Evolutionary conservation across 768 basidiomycete genomes (phyloP), one percentile per base, ranked within the genome.

Genomic region (Hypholoma fasciculare): DNA sequence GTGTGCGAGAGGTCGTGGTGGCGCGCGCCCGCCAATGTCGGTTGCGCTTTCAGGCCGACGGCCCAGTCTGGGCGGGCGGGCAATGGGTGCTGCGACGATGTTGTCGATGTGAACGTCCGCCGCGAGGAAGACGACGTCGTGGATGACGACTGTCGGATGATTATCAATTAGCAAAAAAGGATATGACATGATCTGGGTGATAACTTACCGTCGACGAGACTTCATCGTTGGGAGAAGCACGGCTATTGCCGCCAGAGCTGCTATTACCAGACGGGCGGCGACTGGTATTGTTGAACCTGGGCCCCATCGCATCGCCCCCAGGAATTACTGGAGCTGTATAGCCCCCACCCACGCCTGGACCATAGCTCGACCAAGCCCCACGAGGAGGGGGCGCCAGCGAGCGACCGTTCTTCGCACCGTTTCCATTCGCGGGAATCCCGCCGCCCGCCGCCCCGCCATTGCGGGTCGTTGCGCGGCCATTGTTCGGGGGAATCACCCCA

Each of bases 51-150:
- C 36, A 94, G 77, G 14, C 90, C 90, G 4, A 94, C 89, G 16
- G 92, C 92, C 92, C 93, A 94, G 69, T 94, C 92, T 40, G 92
- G 92, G 57, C 92, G 81, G 2, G 90, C 76, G 3, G 92, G 92
- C 39, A 94, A 78, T 13, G 92, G 92, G 73, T 92, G 79, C 63
- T 80, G 81, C 19, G 88, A 89, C 3, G 90, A 90, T 5, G 88
- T 78, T 1, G 82, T 83, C 36, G 90, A 91, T 1, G 89, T 89
- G 62, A 82, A 90, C 6, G 89, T 90, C 61, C 85, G 82, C 39
- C 88, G 82, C 39, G 92, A 93, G 1, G 90, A 91, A 0, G 90
- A 92, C 6, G 92, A 92, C 1, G 86, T 86, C 12, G 85, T 84
- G 6, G 88, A 88, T 47, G 90, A 91, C 30, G 89, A 91, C 89